A percentile compares a stretch with the other conserved stretches of the same genome.
These are phyloP conservation scores for Teratosphaeria epicoccoides DNA, from an alignment of 2,329 filamentous ascomycete genomes.

Conservation along the genomic window DNA sequence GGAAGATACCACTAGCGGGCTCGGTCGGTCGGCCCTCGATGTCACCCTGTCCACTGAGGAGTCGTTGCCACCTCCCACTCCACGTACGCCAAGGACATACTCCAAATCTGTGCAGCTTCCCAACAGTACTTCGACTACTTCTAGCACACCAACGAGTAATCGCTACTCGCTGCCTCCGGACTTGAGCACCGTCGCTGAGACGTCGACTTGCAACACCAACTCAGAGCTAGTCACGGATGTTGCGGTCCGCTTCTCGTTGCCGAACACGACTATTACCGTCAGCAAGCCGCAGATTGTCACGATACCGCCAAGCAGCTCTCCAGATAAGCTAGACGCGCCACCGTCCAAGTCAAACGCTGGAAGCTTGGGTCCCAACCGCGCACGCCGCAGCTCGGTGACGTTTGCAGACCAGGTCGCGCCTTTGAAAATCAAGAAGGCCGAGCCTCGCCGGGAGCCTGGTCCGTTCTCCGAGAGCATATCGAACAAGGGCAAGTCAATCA, in stretches of 20 bases:
- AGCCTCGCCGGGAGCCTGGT: constrained; percentile 10
- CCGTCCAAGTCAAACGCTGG: constrained; percentile 11
- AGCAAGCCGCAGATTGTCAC: constrained; percentile 26
- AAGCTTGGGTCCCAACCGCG: constrained; percentile 8
- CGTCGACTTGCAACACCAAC: constrained; percentile 19
- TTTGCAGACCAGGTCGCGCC: constrained; percentile 27
- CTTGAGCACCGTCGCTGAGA: constrained; percentile 22
- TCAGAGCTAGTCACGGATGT: constrained; percentile 28
- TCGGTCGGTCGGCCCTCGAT: constrained; percentile 4
- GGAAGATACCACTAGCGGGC: constrained; percentile 4
- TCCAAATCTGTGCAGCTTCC: constrained; percentile 25
- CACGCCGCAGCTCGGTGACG: constrained; percentile 19
- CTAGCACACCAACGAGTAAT: constrained; percentile 16
- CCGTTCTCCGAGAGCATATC: constrained; percentile 10
- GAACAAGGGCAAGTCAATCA: constrained; percentile 17
- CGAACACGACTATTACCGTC: constrained; percentile 26
- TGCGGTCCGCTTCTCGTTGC: constrained; percentile 28
- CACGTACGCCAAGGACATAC: constrained; percentile 22
- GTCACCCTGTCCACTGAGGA: constrained; percentile 9
- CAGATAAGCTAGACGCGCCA: constrained; percentile 15
- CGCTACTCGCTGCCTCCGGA: constrained; percentile 24
- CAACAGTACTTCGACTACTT: constrained; percentile 10
- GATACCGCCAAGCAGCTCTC: constrained; percentile 21
- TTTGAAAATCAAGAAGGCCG: constrained; percentile 23
- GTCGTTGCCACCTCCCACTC: constrained; percentile 17